Evolutionary conservation across 805 yeast genomes (phyloP).

Genomic region (Sugiyamaella valdiviana): DNA sequence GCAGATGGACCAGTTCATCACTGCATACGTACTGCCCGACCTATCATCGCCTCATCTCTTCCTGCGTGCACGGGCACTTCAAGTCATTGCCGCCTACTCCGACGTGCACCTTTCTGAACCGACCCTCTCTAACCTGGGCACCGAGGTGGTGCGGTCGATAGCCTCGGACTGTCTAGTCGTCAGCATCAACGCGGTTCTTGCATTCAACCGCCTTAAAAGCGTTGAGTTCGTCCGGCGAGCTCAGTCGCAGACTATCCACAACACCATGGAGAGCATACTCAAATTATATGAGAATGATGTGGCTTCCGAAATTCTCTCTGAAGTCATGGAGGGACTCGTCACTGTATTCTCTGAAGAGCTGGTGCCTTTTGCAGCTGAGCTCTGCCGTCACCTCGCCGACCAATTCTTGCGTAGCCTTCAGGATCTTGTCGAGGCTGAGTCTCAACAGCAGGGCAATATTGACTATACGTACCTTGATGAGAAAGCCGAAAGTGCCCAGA

Average conservation of each 20-base stretch:
- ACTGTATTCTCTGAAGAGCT: slow-evolving; percentile 79
- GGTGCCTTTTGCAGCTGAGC: slow-evolving; percentile 79
- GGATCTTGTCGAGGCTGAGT: slow-evolving; percentile 29
- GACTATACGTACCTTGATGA: slow-evolving; percentile 46
- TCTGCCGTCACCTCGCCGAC: slow-evolving; percentile 47
- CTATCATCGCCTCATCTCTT: slow-evolving; percentile 54
- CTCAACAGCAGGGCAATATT: slow-evolving; percentile 2
- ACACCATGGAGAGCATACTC: slow-evolving; percentile 71
- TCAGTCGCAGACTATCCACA: slow-evolving; percentile 58
- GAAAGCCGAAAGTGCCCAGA: slow-evolving; percentile 72
- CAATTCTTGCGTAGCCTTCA: slow-evolving; percentile 55
- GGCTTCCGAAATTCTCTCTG: slow-evolving; percentile 78
- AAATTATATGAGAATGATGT: slow-evolving; percentile 61
- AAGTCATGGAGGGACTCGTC: slow-evolving; percentile 91
- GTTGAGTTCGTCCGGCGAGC: slow-evolving; percentile 60
- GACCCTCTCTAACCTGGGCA: slow-evolving; percentile 51
- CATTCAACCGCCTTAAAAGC: slow-evolving; percentile 68
- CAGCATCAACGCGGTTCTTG: slow-evolving; percentile 75
- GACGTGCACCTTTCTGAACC: slow-evolving; percentile 54
- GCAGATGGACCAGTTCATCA: slow-evolving; percentile 54
- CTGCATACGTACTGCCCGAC: slow-evolving; percentile 60
- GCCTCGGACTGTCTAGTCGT: slow-evolving; percentile 56
- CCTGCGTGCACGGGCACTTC: slow-evolving; percentile 54
- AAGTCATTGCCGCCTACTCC: slow-evolving; percentile 49
- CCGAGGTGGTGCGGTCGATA: slow-evolving; percentile 33